Evolutionary conservation across 495 filamentous ascomycete genomes (phyloP).

Genomic region (Choiromyces venosus): DNA sequence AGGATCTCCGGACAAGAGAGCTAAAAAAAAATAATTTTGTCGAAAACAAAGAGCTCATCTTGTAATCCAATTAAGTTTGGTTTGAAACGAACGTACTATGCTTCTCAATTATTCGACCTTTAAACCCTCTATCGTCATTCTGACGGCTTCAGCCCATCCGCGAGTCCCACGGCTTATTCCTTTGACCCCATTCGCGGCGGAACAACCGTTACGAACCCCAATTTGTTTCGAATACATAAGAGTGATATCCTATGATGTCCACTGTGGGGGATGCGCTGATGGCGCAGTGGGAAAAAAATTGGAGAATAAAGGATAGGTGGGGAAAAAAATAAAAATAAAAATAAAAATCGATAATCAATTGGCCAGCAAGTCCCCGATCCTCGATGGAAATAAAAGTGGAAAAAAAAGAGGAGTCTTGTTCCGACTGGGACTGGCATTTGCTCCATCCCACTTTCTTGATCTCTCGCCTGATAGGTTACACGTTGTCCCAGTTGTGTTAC

Average conservation of each 20-base stretch:
- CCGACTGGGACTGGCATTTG: background rate
- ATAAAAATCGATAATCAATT: background rate
- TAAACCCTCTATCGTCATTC: background rate
- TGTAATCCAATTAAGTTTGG: background rate
- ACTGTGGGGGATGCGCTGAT: background rate
- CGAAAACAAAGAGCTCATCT: background rate
- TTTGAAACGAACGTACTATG: background rate
- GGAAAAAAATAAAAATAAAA: background rate
- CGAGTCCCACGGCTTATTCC: background rate
- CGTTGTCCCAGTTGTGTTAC: conserved; percentile 1
- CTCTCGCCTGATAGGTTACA: background rate
- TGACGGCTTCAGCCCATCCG: background rate
- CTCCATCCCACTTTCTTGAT: background rate
- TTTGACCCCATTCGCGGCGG: background rate
- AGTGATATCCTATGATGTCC: background rate
- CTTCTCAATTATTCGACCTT: background rate
- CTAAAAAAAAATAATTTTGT: background rate
- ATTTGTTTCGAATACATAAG: background rate
- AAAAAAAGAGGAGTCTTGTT: background rate
- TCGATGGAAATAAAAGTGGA: conserved; percentile 1
- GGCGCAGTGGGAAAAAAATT: background rate
- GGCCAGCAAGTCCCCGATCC: background rate
- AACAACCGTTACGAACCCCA: background rate
- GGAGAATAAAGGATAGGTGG: background rate
- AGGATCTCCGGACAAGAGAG: background rate